Base-by-base conservation (phyloP, 2,329 filamentous ascomycete genomes). In the Sclerotinia glacialis region DNA sequence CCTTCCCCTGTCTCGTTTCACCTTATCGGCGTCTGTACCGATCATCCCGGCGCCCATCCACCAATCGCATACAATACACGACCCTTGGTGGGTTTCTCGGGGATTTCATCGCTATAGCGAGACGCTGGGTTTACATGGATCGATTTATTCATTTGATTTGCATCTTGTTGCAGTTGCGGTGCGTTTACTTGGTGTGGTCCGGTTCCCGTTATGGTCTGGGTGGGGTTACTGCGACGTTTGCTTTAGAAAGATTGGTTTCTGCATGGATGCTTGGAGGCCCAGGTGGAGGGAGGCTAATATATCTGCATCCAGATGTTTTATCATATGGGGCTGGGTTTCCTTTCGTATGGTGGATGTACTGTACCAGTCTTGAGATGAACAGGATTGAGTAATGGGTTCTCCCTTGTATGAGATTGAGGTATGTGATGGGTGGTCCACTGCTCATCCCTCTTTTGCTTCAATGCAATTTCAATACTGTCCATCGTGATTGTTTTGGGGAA, bases 21-120 rank as follows among this genome's bases (percentile, higher is more conserved):
- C 47, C 56, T 28, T 28, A 37, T 60, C 44, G 44, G 42, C 56
- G 55, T 47, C 56, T 59, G 42, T 59, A 59, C 56, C 44, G 28
- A 49, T 60, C 2, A 60, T 49, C 58, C 58, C 14, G 37, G 42
- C 23, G 21, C 8, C 12, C 7, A 12, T 34, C 28, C 34, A 34
- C 56, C 42, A 59, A 47, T 59, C 28, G 55, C 56, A 59, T 8
- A 31, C 16, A 21, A 7, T n/a, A n/a, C n/a, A n/a, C n/a, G n/a
- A n/a, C n/a, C n/a, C n/a, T n/a, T 34, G 1, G 18, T 14, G 16
- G 18, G 28, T 34, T 37, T 34, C 42, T 23, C 16, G 47, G 46
- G 26, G 11, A 16, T 23, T 59, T 23, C 5, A 23, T 59, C 21
- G 40, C 18, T n/a, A 37, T 1, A 42, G 56, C 56, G 56, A 11